Percentiles rank a stretch among this genome's conserved stretches.
Conservation (phyloP, 257 asterid genomes). For the Scutellaria baicalensis region DNA sequence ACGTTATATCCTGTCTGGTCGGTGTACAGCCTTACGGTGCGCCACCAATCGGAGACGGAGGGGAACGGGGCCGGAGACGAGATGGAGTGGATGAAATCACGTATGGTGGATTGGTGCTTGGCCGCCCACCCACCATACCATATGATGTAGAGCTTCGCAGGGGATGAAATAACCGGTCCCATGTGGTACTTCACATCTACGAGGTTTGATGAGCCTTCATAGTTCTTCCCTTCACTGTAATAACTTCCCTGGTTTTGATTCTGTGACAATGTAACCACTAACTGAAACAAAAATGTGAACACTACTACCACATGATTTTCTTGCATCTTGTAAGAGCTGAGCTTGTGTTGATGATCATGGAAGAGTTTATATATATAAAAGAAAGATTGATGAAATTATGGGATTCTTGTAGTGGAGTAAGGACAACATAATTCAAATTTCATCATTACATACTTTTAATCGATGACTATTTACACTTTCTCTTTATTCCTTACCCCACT, state of each 20-base stretch:
- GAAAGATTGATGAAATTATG: background rate
- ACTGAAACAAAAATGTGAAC: too few species aligned
- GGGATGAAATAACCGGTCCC: slow-evolving; percentile 75
- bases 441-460: slow-evolving; percentile 36
- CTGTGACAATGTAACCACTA: slow-evolving; percentile 16
- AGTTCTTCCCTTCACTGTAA: slow-evolving; percentile 36
- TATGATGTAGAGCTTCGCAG: slow-evolving; percentile 50
- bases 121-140: slow-evolving; percentile 78
- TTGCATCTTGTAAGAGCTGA: slow-evolving; percentile 10
- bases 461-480: slow-evolving; percentile 28
- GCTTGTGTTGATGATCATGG: too few species aligned
- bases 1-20: slow-evolving; percentile 61
- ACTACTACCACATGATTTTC: background rate
- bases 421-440: slow-evolving; percentile 21
- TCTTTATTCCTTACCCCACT: slow-evolving; percentile 20
- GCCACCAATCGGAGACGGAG: slow-evolving; percentile 79
- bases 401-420: slow-evolving; percentile 22
- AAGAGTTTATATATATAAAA: background rate
- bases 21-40: slow-evolving; percentile 46
- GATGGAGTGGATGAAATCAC: slow-evolving; percentile 51
- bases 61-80: slow-evolving; percentile 48
- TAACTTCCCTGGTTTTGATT: slow-evolving; percentile 1
- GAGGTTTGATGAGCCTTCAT: slow-evolving; percentile 69
- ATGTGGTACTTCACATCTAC: slow-evolving; percentile 66
- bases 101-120: slow-evolving; percentile 49